Evolutionary conservation across 495 filamentous ascomycete species (phyloP).

Genomic region (Talaromyces wortmannii): DNA sequence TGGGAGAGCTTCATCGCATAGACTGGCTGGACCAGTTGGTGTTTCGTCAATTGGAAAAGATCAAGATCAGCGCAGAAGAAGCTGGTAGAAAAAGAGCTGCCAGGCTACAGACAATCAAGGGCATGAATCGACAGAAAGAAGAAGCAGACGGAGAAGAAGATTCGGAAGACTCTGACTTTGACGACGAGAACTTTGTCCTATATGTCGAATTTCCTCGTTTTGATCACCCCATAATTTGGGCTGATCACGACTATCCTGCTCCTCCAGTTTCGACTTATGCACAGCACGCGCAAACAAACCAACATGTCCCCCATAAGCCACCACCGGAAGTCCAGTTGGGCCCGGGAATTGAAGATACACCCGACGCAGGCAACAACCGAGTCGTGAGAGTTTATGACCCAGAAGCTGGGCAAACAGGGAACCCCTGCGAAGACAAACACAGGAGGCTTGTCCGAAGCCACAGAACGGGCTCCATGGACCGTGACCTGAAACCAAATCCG

Average conservation of each 20-base stretch:
- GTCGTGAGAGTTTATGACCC: constrained; percentile 88
- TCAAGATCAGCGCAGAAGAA: constrained; percentile 51
- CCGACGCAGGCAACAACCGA: constrained; percentile 41
- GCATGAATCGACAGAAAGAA: constrained; percentile 12
- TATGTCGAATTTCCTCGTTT: constrained; percentile 91
- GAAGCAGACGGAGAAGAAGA: constrained; percentile 18
- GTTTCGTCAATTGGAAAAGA: constrained; percentile 78
- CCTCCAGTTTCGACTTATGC: constrained; percentile 69
- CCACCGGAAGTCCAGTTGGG: constrained; percentile 78
- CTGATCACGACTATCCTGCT: constrained; percentile 84
- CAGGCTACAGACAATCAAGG: constrained; percentile 18
- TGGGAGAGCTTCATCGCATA: constrained; percentile 85
- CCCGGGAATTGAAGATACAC: constrained; percentile 64
- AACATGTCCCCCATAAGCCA: constrained; percentile 65
- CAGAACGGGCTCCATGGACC: constrained; percentile 85
- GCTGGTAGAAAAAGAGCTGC: constrained; percentile 30
- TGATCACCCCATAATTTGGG: constrained; percentile 93
- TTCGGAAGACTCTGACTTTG: constrained; percentile 32
- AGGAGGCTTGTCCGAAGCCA: constrained; percentile 85
- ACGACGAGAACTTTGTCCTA: constrained; percentile 61
- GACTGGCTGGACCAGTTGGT: constrained; percentile 95
- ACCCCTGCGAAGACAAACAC: constrained; percentile 94
- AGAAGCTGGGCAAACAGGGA: constrained; percentile 79
- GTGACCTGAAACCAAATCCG: constrained; percentile 93
- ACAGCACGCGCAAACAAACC: constrained; percentile 53